Evolutionary conservation across 2,329 filamentous ascomycete genomes (phyloP).

Genomic region (Aspergillus floridensis): DNA sequence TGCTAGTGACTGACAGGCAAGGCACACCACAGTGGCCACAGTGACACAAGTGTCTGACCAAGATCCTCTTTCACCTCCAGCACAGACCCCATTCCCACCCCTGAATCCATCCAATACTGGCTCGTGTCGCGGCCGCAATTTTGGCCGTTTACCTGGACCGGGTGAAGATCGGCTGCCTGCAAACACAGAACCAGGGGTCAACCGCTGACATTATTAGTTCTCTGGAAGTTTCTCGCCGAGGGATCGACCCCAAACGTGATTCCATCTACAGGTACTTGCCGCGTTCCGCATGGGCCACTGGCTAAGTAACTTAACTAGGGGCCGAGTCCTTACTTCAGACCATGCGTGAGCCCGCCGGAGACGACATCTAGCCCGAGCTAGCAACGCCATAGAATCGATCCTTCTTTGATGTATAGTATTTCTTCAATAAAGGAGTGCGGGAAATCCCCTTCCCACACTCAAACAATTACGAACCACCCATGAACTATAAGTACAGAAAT

Average conservation of each 20-base stretch:
- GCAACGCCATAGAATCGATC: not conserved
- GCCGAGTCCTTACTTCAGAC: not conserved
- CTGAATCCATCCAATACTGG: not conserved
- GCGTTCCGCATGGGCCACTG: not conserved
- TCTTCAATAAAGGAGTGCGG: not conserved
- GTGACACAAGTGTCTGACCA: too few species aligned
- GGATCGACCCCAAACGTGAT: not conserved
- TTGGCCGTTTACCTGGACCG: not conserved
- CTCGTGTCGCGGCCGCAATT: not conserved
- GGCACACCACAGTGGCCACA: too few species aligned
- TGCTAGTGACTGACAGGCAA: too few species aligned
- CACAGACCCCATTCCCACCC: not conserved
- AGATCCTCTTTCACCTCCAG: not conserved
- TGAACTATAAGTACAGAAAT: conserved; percentile 4
- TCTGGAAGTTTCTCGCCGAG: not conserved
- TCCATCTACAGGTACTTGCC: not conserved
- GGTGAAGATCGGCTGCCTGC: not conserved
- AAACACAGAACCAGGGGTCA: not conserved
- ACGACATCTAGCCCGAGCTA: not conserved
- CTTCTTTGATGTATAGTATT: too few species aligned
- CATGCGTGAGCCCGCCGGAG: not conserved
- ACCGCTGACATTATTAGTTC: not conserved
- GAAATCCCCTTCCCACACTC: not conserved
- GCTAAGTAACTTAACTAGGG: not conserved
- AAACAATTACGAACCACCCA: not conserved